Percentiles rank a stretch among this genome's conserved stretches.
Conservation (phyloP, 441 rosid species). For the Pelargonium hybrid region DNA sequence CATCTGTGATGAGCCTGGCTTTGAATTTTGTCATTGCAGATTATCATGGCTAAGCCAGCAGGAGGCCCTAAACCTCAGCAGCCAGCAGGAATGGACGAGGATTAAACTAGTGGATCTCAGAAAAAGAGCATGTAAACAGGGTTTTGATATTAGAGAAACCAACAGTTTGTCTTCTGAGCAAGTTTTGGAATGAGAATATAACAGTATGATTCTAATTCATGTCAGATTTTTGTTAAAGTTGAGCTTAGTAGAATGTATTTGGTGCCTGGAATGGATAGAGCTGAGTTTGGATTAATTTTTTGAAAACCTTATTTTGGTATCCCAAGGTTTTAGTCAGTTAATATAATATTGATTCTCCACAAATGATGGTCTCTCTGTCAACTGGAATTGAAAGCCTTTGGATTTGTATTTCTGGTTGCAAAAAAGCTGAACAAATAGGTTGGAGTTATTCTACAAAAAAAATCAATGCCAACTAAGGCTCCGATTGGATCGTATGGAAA, state of each 20-base stretch:
- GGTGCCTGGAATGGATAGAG: neutral
- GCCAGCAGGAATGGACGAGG: constrained; percentile 80
- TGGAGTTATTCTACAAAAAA: too few relatives aligned
- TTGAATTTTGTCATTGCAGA: constrained; percentile 43
- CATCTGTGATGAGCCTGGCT: neutral
- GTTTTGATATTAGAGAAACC: neutral
- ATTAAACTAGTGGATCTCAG: constrained; percentile 27
- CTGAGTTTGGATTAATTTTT: neutral
- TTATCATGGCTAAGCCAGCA: constrained; percentile 97
- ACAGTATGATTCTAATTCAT: neutral
- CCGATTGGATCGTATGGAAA: too few relatives aligned
- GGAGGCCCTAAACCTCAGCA: constrained; percentile 94
- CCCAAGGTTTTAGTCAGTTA: neutral
- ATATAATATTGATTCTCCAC: neutral
- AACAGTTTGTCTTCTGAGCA: neutral
- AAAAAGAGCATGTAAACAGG: neutral
- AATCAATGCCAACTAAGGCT: too few relatives aligned
- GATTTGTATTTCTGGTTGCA: neutral
- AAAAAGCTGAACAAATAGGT: too few relatives aligned
- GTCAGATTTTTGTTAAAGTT: neutral
- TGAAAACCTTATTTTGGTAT: neutral
- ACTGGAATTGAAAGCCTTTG: neutral
- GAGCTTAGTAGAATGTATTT: neutral
- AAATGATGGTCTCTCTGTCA: neutral
- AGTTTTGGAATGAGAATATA: constrained; percentile 1